These are phyloP conservation scores for Fragilaria radians DNA, from an alignment of 108 stramenopile species.

Conservation along the genomic window DNA sequence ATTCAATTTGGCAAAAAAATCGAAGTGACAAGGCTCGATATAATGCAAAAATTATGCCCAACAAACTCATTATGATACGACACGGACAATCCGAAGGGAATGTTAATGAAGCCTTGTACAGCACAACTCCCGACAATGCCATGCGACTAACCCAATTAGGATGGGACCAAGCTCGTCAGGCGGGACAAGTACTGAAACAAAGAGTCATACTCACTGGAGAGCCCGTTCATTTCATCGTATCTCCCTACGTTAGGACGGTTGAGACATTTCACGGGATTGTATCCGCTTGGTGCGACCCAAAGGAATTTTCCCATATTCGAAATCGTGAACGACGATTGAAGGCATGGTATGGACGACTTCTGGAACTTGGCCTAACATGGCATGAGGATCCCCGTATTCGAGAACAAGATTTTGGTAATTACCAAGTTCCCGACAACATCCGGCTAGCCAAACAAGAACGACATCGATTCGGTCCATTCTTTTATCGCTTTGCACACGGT, in stretches of 20 bases:
- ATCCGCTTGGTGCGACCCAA: conserved; percentile 75
- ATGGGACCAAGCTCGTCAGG: conserved; percentile 73
- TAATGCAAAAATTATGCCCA: conserved; percentile 75
- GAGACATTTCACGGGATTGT: conserved; percentile 88
- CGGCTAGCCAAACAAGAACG: conserved; percentile 62
- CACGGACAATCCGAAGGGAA: conserved; percentile 82
- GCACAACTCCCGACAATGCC: conserved; percentile 77
- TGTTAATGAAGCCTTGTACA: conserved; percentile 64
- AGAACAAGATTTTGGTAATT: conserved; percentile 88
- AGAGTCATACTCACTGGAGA: conserved; percentile 38
- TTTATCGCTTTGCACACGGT: conserved; percentile 86
- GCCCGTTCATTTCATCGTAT: conserved; percentile 75
- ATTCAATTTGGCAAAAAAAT: not conserved
- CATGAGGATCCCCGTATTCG: conserved; percentile 81
- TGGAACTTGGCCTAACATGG: conserved; percentile 75
- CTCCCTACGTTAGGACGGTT: conserved; percentile 80
- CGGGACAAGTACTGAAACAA: conserved; percentile 52
- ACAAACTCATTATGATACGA: conserved; percentile 71
- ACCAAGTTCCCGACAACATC: conserved; percentile 52
- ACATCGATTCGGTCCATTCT: conserved; percentile 78
- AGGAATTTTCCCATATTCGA: conserved; percentile 44
- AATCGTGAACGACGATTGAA: conserved; percentile 52
- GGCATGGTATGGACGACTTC: conserved; percentile 67
- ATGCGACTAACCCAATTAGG: conserved; percentile 73
- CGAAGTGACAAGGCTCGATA: conserved; percentile 32